Conservation (phyloP, 306 rosid species). For the Quercus cerris region DNA sequence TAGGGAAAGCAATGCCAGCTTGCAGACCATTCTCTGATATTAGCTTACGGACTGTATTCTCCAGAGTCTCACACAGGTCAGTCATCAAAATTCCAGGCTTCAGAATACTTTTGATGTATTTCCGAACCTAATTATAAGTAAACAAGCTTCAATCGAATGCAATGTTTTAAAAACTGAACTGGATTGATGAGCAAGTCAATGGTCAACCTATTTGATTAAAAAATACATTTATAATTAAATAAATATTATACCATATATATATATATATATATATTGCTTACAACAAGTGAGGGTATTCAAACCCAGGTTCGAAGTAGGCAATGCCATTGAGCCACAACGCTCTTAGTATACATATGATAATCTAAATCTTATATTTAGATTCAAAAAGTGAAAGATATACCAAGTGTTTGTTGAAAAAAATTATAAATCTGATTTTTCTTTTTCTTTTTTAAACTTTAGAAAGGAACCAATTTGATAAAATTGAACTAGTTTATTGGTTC, state of each 20-base stretch:
- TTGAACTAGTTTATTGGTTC: not conserved
- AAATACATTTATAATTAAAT: not conserved
- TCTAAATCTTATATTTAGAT: no score
- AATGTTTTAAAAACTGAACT: not conserved
- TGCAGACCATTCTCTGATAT: conserved; percentile 89
- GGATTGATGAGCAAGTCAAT: not conserved
- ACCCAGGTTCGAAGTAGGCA: no score
- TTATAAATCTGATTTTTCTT: no score
- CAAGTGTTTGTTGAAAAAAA: no score
- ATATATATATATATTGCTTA: not conserved
- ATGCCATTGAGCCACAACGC: not conserved
- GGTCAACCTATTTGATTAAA: not conserved
- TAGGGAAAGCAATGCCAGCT: conserved; percentile 99
- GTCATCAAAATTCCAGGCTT: conserved; percentile 98
- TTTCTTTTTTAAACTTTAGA: no score
- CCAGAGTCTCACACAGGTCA: conserved; percentile 91
- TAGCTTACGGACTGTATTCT: conserved; percentile 81
- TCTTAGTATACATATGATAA: no score
- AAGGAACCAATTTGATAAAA: no score
- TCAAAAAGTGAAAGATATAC: no score
- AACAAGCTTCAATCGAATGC: conserved; percentile 9
- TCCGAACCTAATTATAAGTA: conserved; percentile 66
- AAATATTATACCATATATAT: not conserved
- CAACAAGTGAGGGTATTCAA: no score
- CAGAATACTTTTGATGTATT: conserved; percentile 69